Percentiles rank a stretch among this genome's conserved stretches.
Evolutionary conservation across 768 basidiomycete species (phyloP).

Genomic region (Pleurotus sapidus): DNA sequence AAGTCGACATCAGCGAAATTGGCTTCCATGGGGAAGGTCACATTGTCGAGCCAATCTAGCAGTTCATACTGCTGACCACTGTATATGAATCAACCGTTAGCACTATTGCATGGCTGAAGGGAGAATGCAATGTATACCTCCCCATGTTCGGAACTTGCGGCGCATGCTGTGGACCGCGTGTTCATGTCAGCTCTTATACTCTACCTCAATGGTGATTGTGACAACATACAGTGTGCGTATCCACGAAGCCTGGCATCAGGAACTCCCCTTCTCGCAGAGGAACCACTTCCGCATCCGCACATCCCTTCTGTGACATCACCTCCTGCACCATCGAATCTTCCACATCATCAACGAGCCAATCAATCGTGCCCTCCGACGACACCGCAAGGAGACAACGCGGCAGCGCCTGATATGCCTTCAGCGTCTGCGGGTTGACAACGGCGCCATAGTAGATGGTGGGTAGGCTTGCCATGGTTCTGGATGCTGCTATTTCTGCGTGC

Average conservation of each 20-base stretch:
- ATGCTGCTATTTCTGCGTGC: not conserved
- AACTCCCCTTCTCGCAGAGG: slow-evolving; percentile 56
- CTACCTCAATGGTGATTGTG: not conserved
- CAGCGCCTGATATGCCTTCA: slow-evolving; percentile 33
- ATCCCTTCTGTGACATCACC: slow-evolving; percentile 49
- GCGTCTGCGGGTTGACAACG: slow-evolving; percentile 42
- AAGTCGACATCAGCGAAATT: slow-evolving; percentile 69
- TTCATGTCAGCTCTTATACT: not conserved
- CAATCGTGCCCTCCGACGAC: slow-evolving; percentile 49
- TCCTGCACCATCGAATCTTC: slow-evolving; percentile 42
- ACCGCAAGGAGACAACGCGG: slow-evolving; percentile 50
- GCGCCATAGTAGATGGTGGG: slow-evolving; percentile 47
- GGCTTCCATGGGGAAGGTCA: slow-evolving; percentile 88
- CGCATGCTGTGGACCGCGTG: slow-evolving; percentile 53
- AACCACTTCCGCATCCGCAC: slow-evolving; percentile 38
- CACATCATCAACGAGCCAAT: slow-evolving; percentile 70
- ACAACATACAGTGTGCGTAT: slow-evolving; percentile 81
- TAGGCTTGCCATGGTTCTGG: slow-evolving; percentile 17
- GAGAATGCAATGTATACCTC: slow-evolving; percentile 35
- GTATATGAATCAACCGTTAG: slow-evolving; percentile 6
- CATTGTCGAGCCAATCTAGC: slow-evolving; percentile 79
- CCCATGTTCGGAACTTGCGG: slow-evolving; percentile 77
- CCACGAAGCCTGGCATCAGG: slow-evolving; percentile 84
- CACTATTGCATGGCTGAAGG: not conserved
- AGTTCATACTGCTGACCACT: slow-evolving; percentile 87